These are phyloP conservation scores for Cordyceps militaris DNA, from an alignment of 2,329 filamentous ascomycete genomes.

Conservation along the genomic window DNA sequence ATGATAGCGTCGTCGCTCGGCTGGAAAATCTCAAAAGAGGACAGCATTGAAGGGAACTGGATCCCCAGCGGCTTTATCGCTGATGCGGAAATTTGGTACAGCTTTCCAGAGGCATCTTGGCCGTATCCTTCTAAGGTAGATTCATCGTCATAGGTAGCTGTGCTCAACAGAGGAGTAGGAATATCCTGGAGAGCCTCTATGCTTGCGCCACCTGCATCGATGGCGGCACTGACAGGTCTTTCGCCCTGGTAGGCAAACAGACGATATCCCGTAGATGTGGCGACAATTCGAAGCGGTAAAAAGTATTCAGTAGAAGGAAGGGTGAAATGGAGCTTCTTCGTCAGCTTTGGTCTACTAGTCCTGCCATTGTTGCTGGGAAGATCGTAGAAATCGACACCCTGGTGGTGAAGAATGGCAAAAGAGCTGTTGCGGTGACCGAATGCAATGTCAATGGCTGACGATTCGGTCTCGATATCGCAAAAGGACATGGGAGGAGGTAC, in stretches of 20 bases:
- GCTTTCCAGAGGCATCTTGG: conserved; percentile 39
- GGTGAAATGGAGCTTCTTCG: conserved; percentile 32
- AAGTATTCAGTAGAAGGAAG: conserved; percentile 19
- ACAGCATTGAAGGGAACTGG: conserved; percentile 40
- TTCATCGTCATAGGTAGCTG: conserved; percentile 26
- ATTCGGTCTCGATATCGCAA: conserved; percentile 59
- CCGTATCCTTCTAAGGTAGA: conserved; percentile 30
- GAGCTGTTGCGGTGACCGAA: conserved; percentile 58
- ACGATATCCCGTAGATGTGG: conserved; percentile 23
- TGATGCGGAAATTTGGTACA: conserved; percentile 32
- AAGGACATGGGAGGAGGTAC: conserved; percentile 90
- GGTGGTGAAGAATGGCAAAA: conserved; percentile 65
- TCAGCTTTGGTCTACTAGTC: conserved; percentile 36
- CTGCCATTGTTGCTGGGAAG: conserved; percentile 58
- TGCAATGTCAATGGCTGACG: conserved; percentile 65
- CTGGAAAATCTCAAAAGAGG: conserved; percentile 44
- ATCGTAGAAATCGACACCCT: conserved; percentile 60
- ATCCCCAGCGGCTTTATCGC: conserved; percentile 28
- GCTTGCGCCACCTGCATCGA: conserved; percentile 16
- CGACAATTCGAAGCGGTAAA: conserved; percentile 28
- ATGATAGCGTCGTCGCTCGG: conserved; percentile 35
- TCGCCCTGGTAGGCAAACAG: conserved; percentile 27
- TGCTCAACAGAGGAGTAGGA: conserved; percentile 18
- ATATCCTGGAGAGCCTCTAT: conserved; percentile 15
- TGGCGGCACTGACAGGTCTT: conserved; percentile 19